phyloP scores from a whole-genome alignment of 1,284 basidiomycete species.

The Vanrija sp. region DNA sequence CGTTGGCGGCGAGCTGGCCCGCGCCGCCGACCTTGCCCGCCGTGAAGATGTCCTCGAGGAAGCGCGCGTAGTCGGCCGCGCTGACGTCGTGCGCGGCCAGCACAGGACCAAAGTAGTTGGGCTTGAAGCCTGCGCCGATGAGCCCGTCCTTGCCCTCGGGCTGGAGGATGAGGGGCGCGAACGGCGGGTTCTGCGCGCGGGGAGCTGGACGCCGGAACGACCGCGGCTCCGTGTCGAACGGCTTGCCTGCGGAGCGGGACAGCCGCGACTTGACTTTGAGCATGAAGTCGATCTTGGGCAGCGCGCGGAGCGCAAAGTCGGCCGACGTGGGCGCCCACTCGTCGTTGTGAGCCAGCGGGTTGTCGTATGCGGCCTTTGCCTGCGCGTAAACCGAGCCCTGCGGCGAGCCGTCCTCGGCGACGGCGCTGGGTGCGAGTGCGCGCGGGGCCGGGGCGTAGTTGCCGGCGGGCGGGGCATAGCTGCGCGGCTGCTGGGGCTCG shows the following conservation, averaged over 20 bases:
- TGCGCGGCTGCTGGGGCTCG: too few relatives aligned
- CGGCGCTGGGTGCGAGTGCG: too few relatives aligned
- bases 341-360: constrained; percentile 4
- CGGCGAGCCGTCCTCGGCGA: background rate
- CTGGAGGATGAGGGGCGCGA: background rate
- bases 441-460: too few relatives aligned
- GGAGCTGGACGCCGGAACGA: background rate
- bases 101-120: background rate
- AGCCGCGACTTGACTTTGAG: constrained; percentile 7
- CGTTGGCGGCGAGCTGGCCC: constrained; percentile 1
- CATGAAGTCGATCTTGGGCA: constrained; percentile 5
- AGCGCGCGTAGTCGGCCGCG: constrained; percentile 6
- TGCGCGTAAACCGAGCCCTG: constrained; percentile 2
- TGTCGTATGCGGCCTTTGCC: constrained; percentile 1
- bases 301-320: background rate
- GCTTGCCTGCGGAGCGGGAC: background rate
- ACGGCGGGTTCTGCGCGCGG: background rate
- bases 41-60: constrained; percentile 8
- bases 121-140: constrained; percentile 6
- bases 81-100: constrained; percentile 3
- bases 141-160: background rate
- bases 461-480: too few relatives aligned
- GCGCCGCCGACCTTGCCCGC: constrained; percentile 4
- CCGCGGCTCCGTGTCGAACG: constrained; percentile 2
- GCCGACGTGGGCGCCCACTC: constrained; percentile 1